These are phyloP conservation scores for Cunninghamia lanceolata DNA, from an alignment of 75 land plant genomes.

Conservation along the genomic window DNA sequence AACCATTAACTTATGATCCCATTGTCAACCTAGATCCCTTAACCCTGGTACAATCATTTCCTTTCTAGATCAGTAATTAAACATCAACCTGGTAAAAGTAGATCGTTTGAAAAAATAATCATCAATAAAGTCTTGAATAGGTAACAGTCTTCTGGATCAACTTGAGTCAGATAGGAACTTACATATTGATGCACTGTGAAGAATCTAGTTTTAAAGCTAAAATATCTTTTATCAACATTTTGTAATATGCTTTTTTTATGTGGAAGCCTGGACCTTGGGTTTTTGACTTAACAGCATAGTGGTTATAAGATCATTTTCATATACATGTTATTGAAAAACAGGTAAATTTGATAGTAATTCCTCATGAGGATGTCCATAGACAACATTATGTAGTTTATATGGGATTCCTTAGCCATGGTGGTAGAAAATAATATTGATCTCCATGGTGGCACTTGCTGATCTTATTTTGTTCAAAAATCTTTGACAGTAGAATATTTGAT, in stretches of 20 bases:
- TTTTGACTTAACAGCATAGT: background rate
- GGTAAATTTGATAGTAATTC: background rate
- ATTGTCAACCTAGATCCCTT: no score
- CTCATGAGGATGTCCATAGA: background rate
- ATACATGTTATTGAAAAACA: background rate
- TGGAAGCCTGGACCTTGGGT: background rate
- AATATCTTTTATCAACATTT: background rate
- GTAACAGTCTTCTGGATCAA: background rate
- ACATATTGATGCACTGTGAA: background rate
- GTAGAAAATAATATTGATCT: background rate
- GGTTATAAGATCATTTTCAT: background rate
- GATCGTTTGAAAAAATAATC: background rate
- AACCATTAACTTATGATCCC: no score
- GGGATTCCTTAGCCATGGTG: background rate
- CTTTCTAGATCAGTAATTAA: background rate
- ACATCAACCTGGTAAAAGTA: background rate
- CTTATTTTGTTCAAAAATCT: background rate
- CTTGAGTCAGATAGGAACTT: background rate
- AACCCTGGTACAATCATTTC: no score
- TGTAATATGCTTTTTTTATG: background rate
- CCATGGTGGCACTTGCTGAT: background rate
- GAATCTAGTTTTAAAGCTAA: background rate
- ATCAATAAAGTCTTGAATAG: background rate
- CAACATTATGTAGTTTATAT: background rate
- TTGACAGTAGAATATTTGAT: background rate